Evolutionary conservation across 2,329 filamentous ascomycete species (phyloP).

Genomic region (Colletotrichum melonis): DNA sequence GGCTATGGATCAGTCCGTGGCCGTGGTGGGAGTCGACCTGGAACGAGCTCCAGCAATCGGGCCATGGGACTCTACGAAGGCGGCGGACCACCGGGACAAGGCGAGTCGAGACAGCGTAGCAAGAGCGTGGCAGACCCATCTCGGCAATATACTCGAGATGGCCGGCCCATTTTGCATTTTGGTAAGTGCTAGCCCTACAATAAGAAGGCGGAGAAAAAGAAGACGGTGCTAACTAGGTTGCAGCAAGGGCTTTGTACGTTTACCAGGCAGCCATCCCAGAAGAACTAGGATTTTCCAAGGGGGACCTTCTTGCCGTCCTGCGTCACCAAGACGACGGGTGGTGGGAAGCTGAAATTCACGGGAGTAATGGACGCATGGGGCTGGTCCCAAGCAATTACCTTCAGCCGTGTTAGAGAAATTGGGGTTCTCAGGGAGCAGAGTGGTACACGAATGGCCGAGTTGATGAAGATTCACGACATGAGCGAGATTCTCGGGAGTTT

Average conservation of each 20-base stretch:
- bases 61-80: constrained; percentile 69
- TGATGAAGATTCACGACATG: background rate
- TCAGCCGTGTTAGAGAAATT: constrained; percentile 57
- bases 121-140: constrained; percentile 87
- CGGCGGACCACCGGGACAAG: constrained; percentile 48
- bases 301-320: constrained; percentile 88
- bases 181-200: constrained; percentile 71
- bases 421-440: background rate
- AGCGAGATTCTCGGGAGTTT: background rate
- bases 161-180: constrained; percentile 89
- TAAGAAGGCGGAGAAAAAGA: background rate
- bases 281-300: constrained; percentile 92
- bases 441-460: background rate
- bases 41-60: constrained; percentile 56
- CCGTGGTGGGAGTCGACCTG: constrained; percentile 61
- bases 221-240: constrained; percentile 37
- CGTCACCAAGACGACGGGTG: constrained; percentile 96
- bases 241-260: constrained; percentile 93
- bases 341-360: constrained; percentile 97
- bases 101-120: constrained; percentile 70
- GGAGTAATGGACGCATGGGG: constrained; percentile 68
- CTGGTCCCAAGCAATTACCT: constrained; percentile 78
- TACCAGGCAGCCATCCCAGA: constrained; percentile 96
- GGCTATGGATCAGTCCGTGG: constrained; percentile 69
- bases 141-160: constrained; percentile 87